Evolutionary conservation across 371 early-diverging fungal genomes (phyloP).

Genomic region (Actinomortierella wolfii): DNA sequence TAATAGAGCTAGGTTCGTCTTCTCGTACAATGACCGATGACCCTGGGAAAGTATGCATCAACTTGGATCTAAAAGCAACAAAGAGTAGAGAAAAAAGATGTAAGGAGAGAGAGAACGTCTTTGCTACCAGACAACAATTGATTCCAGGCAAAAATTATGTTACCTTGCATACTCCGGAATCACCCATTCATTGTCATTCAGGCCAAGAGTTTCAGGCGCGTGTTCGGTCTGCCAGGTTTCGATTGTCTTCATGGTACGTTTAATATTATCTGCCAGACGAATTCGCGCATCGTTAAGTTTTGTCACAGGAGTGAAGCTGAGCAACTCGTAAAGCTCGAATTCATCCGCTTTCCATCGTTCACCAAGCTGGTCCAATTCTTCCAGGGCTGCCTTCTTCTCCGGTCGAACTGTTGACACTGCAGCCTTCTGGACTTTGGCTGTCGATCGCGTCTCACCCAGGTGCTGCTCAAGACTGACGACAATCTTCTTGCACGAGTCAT

Average conservation of each 20-base stretch:
- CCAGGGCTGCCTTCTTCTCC: constrained; percentile 23
- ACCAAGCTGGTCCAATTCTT: constrained; percentile 29
- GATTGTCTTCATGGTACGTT: constrained; percentile 35
- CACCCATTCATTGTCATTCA: constrained; percentile 17
- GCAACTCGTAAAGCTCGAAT: constrained; percentile 34
- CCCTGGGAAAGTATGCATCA: constrained; percentile 77
- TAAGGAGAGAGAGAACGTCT: too few species aligned
- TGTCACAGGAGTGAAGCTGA: constrained; percentile 19
- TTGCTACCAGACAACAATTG: neutral
- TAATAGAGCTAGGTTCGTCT: constrained; percentile 89
- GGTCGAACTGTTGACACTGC: constrained; percentile 11
- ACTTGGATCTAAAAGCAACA: constrained; percentile 28
- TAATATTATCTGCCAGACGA: constrained; percentile 27
- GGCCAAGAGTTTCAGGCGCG: constrained; percentile 7
- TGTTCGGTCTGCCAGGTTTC: constrained; percentile 43
- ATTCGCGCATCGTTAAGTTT: constrained; percentile 37
- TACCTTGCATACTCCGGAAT: constrained; percentile 44
- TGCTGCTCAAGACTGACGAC: constrained; percentile 47
- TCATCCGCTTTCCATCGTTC: constrained; percentile 36
- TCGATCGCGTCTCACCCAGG: constrained; percentile 37
- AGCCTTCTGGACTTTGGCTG: constrained; percentile 13
- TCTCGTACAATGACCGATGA: constrained; percentile 86
- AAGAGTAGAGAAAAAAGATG: too few species aligned
- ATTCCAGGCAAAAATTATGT: neutral
- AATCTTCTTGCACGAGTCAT: constrained; percentile 48